These are phyloP conservation scores for Scedosporium apiospermum DNA, from an alignment of 2,329 filamentous ascomycete species.

Conservation along the genomic window DNA sequence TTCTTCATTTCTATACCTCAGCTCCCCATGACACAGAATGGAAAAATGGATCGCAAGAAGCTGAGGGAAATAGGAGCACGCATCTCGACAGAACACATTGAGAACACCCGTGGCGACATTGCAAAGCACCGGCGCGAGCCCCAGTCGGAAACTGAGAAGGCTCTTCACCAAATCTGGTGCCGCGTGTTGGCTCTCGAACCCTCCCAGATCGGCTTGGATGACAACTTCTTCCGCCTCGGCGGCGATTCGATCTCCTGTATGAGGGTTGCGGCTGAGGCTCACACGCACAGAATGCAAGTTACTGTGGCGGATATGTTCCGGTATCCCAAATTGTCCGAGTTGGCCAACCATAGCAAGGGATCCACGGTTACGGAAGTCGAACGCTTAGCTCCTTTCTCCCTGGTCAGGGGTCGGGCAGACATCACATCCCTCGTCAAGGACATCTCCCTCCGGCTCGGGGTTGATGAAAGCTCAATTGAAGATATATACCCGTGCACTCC, in stretches of 20 bases:
- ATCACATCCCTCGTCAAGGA: neutral
- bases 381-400: neutral
- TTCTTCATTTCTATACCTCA: constrained; percentile 27
- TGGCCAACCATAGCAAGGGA: no score
- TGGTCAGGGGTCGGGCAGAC: neutral
- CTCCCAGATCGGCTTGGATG: constrained; percentile 21
- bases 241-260: constrained; percentile 42
- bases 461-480: neutral
- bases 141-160: constrained; percentile 18
- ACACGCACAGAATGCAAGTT: constrained; percentile 14
- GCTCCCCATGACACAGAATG: neutral
- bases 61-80: neutral
- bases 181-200: constrained; percentile 20
- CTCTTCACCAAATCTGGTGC: constrained; percentile 26
- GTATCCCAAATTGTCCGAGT: no score
- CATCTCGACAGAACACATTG: neutral
- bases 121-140: neutral
- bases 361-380: no score
- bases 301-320: neutral
- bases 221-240: constrained; percentile 37
- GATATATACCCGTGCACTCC: constrained; percentile 18
- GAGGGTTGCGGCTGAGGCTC: constrained; percentile 34
- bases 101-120: neutral
- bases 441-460: neutral
- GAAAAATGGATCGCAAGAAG: neutral